These are phyloP conservation scores for Debaryomycetaceae sp. DNA, from an alignment of 1,139 yeast species.

Conservation along the genomic window DNA sequence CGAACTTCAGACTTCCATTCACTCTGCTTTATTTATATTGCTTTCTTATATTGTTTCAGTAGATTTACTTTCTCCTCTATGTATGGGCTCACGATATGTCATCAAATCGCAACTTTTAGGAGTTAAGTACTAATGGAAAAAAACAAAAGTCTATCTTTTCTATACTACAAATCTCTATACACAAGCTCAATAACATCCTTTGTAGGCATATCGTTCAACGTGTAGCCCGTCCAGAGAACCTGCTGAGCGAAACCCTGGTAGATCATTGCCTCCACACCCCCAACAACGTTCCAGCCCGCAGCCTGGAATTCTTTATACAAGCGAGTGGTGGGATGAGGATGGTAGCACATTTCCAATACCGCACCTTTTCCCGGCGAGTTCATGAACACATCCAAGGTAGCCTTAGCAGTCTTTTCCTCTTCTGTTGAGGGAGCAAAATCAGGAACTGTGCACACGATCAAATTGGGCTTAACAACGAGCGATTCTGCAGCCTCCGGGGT, in stretches of 20 bases:
- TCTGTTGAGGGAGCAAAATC: slow-evolving; percentile 19
- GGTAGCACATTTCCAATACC: slow-evolving; percentile 32
- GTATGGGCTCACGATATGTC: neutral
- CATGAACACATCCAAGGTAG: slow-evolving; percentile 23
- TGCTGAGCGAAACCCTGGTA: slow-evolving; percentile 30
- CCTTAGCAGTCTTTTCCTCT: slow-evolving; percentile 19
- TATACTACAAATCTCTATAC: neutral
- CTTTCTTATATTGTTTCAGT: too few relatives aligned
- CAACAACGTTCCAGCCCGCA: slow-evolving; percentile 23
- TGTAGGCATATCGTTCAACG: slow-evolving; percentile 13
- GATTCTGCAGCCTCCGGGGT: slow-evolving; percentile 19
- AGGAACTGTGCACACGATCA: slow-evolving; percentile 26
- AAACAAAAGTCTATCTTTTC: neutral
- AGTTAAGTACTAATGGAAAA: neutral
- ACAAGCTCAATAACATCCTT: neutral
- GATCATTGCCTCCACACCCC: slow-evolving; percentile 26
- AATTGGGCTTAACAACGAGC: slow-evolving; percentile 11
- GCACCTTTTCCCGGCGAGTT: slow-evolving; percentile 16
- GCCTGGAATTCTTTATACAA: slow-evolving; percentile 19
- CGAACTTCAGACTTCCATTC: too few relatives aligned
- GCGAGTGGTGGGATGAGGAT: slow-evolving; percentile 21
- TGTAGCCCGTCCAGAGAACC: slow-evolving; percentile 25
- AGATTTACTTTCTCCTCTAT: neutral
- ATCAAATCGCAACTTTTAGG: neutral
- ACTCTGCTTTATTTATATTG: too few relatives aligned